phyloP scores from a whole-genome alignment of 345 rosid genomes.

The Eucalyptus curtisii region DNA sequence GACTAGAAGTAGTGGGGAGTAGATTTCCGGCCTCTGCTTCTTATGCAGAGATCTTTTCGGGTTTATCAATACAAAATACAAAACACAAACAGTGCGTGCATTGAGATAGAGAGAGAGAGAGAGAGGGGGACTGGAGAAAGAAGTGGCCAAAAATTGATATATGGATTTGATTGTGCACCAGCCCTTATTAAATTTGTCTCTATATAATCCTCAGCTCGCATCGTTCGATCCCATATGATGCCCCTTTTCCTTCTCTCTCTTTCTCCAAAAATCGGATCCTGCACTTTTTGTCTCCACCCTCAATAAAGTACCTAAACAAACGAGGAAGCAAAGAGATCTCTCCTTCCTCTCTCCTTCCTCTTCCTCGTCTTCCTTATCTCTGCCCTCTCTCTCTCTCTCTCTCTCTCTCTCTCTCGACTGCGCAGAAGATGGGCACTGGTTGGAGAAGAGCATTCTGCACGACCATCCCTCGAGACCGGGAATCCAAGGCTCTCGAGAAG shows the following conservation, averaged over 20 bases:
- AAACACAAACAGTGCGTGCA: background rate
- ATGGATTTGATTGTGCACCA: background rate
- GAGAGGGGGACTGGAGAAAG: background rate
- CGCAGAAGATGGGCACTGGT: constrained; percentile 61
- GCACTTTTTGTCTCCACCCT: constrained; percentile 27
- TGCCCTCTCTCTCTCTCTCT: background rate
- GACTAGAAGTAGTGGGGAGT: background rate
- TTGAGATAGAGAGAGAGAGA: background rate
- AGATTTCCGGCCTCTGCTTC: background rate
- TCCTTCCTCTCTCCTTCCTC: background rate
- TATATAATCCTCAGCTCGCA: background rate
- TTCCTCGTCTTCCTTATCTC: background rate
- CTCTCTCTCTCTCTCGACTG: background rate
- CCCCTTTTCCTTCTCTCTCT: constrained; percentile 6
- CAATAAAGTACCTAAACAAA: background rate
- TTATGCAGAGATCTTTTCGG: constrained; percentile 11
- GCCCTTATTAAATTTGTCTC: background rate
- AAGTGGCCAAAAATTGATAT: background rate
- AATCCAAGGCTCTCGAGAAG: background rate
- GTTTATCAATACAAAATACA: background rate
- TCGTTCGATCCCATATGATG: background rate
- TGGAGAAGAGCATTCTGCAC: constrained; percentile 99
- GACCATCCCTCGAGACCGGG: constrained; percentile 51
- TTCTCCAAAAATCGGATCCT: constrained; percentile 1
- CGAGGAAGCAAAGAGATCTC: constrained; percentile 3